Evolutionary conservation across 345 rosid genomes (phyloP), one percentile per base, ranked within the genome.

Genomic region (Pistacia vera): DNA sequence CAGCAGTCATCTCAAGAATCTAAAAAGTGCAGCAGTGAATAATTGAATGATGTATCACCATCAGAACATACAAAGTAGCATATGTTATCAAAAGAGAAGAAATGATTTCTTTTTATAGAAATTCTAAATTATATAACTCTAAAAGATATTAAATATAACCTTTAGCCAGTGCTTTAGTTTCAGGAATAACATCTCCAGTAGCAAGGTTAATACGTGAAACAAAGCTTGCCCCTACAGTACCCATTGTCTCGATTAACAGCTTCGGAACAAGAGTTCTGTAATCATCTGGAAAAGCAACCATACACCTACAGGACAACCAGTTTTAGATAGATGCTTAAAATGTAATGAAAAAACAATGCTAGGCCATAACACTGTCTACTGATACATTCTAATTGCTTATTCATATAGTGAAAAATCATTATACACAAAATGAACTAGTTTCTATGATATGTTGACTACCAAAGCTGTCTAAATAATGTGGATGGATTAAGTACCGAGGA

Each of bases 201-300:
- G 97, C 90, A 82, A 89, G 92, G 86, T 93, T 91, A 82, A 96
- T 73, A 73, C 92, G 97, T 48, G 97, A 92, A 85, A 89, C 75
- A 82, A 93, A 96, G 80, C 87, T 89, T 63, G 89, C 77, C 59
- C 95, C 97, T 17, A 93, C 66, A 54, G 88, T 85, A 48, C 84
- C 90, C 98, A 96, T 93, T 77, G 93, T 90, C 86, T 96, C 99
- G 59, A 88, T 66, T 66, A 96, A 81, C 70, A 96, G 83, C 89
- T 88, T 93, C 11, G 97, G 99, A 49, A 92, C 93, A 2, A 96
- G 94, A 76, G 80, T 83, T 80, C 74, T 90, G 74, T 89, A 92
- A 84, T 96, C 97, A 73, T 91, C 97, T 57, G 99, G 99, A 83
- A 96, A 93, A 85, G 98, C 98, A 81, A 91, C 86, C 88, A 81